Conservation (phyloP, 805 yeast genomes). For the Priceomyces carsonii region DNA sequence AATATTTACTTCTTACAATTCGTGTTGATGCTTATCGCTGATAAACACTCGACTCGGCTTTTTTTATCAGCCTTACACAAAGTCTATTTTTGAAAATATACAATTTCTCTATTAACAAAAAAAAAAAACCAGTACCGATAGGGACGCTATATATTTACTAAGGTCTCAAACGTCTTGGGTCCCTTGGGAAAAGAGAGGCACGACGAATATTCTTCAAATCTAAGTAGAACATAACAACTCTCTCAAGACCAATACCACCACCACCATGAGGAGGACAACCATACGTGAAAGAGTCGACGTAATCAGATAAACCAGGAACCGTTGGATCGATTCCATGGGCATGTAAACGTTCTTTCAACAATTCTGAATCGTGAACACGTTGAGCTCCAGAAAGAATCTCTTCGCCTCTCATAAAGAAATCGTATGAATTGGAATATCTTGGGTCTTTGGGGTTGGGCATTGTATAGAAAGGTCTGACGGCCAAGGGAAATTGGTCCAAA, state of each 20-base stretch:
- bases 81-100: not conserved
- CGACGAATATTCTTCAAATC: constrained; percentile 97
- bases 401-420: constrained; percentile 99
- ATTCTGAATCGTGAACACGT: constrained; percentile 92
- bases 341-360: constrained; percentile 78
- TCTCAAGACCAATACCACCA: constrained; percentile 98
- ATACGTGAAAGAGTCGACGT: constrained; percentile 86
- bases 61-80: not conserved
- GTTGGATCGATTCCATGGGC: constrained; percentile 81
- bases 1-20: too few species aligned
- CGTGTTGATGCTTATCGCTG: too few species aligned
- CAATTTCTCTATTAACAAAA: too few species aligned
- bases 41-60: too few species aligned
- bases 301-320: constrained; percentile 83
- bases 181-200: constrained; percentile 99
- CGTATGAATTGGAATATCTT: constrained; percentile 94
- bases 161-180: constrained; percentile 93
- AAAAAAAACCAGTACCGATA: too few species aligned
- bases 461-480: constrained; percentile 96
- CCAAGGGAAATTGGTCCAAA: constrained; percentile 96
- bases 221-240: constrained; percentile 97
- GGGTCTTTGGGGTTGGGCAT: constrained; percentile 97
- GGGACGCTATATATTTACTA: constrained; percentile 26
- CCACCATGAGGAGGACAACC: constrained; percentile 99
- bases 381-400: constrained; percentile 99